Evolutionary conservation across 2,329 filamentous ascomycete species (phyloP).

Genomic region (Trichoderma atrobrunneum): DNA sequence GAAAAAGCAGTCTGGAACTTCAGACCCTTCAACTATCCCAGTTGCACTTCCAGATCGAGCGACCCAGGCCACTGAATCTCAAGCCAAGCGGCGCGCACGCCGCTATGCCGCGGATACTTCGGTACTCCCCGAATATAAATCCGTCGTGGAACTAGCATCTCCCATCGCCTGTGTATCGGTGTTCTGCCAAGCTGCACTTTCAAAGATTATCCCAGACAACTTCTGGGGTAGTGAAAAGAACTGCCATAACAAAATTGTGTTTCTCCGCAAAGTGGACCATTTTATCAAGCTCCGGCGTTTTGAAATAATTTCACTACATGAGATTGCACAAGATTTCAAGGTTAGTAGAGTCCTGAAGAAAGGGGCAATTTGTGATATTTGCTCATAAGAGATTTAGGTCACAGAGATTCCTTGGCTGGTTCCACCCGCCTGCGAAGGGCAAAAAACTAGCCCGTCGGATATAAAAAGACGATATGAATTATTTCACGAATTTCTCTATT

Average conservation of each 20-base stretch:
- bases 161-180: conserved; percentile 69
- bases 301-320: conserved; percentile 76
- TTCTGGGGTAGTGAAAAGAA: conserved; percentile 67
- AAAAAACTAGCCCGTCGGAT: conserved; percentile 69
- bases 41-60: background rate
- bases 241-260: conserved; percentile 55
- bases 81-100: background rate
- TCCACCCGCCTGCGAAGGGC: conserved; percentile 44
- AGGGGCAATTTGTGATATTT: background rate
- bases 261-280: conserved; percentile 69
- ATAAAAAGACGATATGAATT: conserved; percentile 73
- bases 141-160: conserved; percentile 66
- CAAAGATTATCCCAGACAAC: conserved; percentile 66
- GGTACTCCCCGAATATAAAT: conserved; percentile 26
- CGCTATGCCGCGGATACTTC: conserved; percentile 12
- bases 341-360: conserved; percentile 30
- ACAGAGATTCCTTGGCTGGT: conserved; percentile 70
- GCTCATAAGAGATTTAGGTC: conserved; percentile 47
- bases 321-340: conserved; percentile 72
- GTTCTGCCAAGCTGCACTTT: conserved; percentile 77
- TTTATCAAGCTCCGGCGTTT: conserved; percentile 78
- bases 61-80: background rate
- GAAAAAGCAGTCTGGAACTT: background rate
- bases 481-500: conserved; percentile 84
- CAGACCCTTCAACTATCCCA: background rate